phyloP scores from a whole-genome alignment of 2,329 filamentous ascomycete species.

The Elsinoe fawcettii region DNA sequence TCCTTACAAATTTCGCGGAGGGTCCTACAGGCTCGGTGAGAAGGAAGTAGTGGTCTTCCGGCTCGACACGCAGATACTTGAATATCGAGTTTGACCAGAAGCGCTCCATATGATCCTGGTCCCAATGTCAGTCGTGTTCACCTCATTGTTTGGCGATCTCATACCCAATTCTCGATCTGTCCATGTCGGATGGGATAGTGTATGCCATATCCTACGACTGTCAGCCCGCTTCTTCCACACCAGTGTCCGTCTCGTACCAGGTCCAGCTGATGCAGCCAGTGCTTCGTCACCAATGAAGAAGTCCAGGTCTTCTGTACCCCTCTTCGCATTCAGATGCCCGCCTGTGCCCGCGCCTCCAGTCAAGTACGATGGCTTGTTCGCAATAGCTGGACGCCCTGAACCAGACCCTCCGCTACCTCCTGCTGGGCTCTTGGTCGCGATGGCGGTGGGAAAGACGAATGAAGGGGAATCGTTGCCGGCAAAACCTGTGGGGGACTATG shows the following conservation, averaged over 20 bases:
- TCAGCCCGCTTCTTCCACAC: conserved; percentile 18
- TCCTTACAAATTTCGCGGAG: conserved; percentile 6
- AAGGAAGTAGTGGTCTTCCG: conserved; percentile 97
- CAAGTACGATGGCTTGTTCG: conserved; percentile 90
- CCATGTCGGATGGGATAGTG: conserved; percentile 97
- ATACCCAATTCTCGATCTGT: conserved; percentile 97
- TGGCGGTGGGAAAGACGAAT: conserved; percentile 97
- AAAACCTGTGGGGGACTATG: conserved; percentile 58
- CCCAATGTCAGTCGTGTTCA: conserved; percentile 17
- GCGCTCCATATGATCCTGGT: conserved; percentile 93
- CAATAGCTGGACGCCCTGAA: conserved; percentile 81
- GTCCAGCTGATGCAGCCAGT: conserved; percentile 70
- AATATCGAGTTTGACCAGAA: conserved; percentile 99
- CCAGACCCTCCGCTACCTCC: conserved; percentile 67
- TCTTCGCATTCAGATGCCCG: conserved; percentile 80
- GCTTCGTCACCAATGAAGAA: conserved; percentile 99
- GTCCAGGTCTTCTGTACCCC: conserved; percentile 94
- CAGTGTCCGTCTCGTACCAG: conserved; percentile 48
- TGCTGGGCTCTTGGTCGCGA: conserved; percentile 79
- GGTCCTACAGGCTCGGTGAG: conserved; percentile 81
- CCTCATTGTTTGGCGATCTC: conserved; percentile 22
- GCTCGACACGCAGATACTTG: conserved; percentile 96
- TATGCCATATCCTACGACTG: conserved; percentile 69
- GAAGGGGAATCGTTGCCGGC: conserved; percentile 98
- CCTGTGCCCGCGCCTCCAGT: conserved; percentile 79